Evolutionary conservation across 2,329 filamentous ascomycete genomes (phyloP).

Genomic region (Epichloe coenophiala): DNA sequence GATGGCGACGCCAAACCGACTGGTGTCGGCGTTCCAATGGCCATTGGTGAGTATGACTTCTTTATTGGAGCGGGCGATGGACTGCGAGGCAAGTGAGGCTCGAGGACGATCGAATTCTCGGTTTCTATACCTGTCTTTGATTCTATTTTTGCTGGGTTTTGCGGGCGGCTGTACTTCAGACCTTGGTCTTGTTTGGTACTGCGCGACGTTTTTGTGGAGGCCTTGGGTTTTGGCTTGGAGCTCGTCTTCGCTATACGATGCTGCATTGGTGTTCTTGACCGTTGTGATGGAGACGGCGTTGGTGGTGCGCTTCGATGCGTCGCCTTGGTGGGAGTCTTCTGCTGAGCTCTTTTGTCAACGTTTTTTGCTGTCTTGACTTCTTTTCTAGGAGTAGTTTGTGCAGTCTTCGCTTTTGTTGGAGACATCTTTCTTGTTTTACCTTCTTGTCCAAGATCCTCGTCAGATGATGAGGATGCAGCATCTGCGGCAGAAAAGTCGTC

Average conservation of each 20-base stretch:
- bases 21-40: background rate
- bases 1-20: background rate
- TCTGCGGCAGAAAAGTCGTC: conserved; percentile 21
- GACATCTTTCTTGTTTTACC: conserved; percentile 22
- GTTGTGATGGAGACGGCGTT: background rate
- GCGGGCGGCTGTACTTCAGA: background rate
- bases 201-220: background rate
- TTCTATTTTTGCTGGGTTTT: background rate
- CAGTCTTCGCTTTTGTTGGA: conserved; percentile 10
- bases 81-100: background rate
- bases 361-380: conserved; percentile 12
- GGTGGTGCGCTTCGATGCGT: background rate
- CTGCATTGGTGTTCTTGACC: background rate
- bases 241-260: background rate
- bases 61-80: no score
- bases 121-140: background rate
- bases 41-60: background rate
- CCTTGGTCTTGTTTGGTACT: background rate
- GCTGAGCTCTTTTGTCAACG: conserved; percentile 17
- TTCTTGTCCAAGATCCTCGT: conserved; percentile 14
- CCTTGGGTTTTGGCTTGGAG: background rate
- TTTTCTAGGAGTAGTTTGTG: conserved; percentile 14
- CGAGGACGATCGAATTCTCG: background rate
- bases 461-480: conserved; percentile 16
- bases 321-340: conserved; percentile 2